Base-by-base conservation (phyloP, 202 grass and related monocot genomes). In the Zizania palustris region DNA sequence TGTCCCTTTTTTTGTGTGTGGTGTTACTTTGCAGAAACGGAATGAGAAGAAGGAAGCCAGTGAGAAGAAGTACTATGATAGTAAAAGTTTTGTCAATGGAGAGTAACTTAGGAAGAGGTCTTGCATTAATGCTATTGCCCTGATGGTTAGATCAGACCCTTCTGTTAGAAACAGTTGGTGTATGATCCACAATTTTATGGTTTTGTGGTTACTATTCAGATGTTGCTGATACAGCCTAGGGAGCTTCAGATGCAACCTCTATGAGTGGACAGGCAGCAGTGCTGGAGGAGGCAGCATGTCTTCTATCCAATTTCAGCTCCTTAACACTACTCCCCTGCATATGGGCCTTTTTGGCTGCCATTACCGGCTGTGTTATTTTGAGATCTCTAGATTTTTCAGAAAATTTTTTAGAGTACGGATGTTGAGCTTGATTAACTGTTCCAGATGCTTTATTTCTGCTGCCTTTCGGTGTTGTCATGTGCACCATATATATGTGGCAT, bases 31-130 rank as follows among this genome's bases (percentile, higher is more conserved):
- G 80, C 85, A 98, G 96, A 95, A 95, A 69, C 82, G 96, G 74
- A 98, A 98, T 46, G 96, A 95, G 21, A 95, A 87, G 91, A 98
- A 98, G 82, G 95, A 98, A 98, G 95, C 91, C 15, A 95, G 95
- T 45, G 95, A 98, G 83, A 97, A 77, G 83, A 98, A 84, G 80
- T 98, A 92, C 33, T 95, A 95, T 4, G 87, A 98, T 53, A 66
- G 78, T 67, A 95, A 89, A 92, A 78, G 72, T 45, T 95, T 88
- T 3, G 81, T 92, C 28, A 86, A 90, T 63, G 96, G 90, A 63
- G 88, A 87, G 71, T 92, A 71, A 73, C 56, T 80, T 81, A 15
- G 4, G 60, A 81, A 69, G 22, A 40, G 3, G 16, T 40, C 41
- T 46, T 79, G 41, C 28, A 66, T 65, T 38, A 66, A 50, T 14